Base-by-base conservation (phyloP, 208 protist species). In the Crithidia fasciculata region DNA sequence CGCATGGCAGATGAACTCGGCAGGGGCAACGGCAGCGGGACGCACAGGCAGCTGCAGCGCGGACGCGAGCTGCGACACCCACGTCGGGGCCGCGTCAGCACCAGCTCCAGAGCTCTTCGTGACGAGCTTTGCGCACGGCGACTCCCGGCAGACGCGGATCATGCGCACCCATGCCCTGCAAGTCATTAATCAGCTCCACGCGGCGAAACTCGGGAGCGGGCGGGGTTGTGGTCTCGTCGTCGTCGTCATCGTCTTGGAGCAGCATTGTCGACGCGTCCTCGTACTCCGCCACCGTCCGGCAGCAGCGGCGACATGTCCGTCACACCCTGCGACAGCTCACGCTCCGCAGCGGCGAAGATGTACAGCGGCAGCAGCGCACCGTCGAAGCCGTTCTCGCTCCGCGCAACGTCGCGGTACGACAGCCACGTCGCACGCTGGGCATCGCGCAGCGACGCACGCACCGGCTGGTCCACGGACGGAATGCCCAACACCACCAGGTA, bases 201-300 rank as follows among this genome's bases (percentile, higher is more conserved):
- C 59, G 59, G 18, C 59, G n/a, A n/a, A n/a, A n/a, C n/a, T n/a
- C n/a, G n/a, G n/a, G n/a, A n/a, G n/a, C n/a, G n/a, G n/a, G n/a
- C n/a, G n/a, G n/a, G n/a, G n/a, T n/a, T n/a, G n/a, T n/a, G n/a
- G n/a, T n/a, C n/a, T n/a, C n/a, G n/a, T n/a, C n/a, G n/a, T n/a
- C n/a, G 59, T 4, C 59, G 5, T 13, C 43, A 28, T 8, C 43
- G 2, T 40, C 43, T 13, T 18, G 7, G 45, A 64, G 43, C n/a
- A 28, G 59, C 43, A 41, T 8, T 12, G 59, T 43, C 0, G 68
- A 55, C 36, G 68, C 68, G 8, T 41, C 68, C 7, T 44, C 37
- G 68, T 73, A 73, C 68, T 73, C 68, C 37, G 19, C n/a, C 15
- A 49, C 18, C 36, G 37, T 73, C n/a, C 15, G 68, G 68, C 68